Base-by-base conservation (phyloP, 208 protist species). In the Crithidia expoeki region DNA sequence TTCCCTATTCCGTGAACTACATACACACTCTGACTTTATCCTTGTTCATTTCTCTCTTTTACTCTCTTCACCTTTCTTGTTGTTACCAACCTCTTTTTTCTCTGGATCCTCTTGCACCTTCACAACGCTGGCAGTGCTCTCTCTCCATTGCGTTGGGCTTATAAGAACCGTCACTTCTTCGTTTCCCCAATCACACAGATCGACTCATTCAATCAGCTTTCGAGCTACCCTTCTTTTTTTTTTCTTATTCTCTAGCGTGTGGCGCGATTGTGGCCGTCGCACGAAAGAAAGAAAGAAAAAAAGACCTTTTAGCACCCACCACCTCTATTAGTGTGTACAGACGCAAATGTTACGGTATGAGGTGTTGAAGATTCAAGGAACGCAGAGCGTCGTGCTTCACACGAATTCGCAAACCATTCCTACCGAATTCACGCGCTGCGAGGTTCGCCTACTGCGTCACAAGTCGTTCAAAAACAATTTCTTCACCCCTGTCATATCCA, bases 401-500 rank as follows among this genome's bases (percentile, higher is more conserved):
- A 47, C 71, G 7, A 52, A 27, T 17, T 11, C 56, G 10, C 38
- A 51, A 34, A 27, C 46, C 19, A 34, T 67, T 23, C 32, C 33
- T 9, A 42, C 49, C 2, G 38, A 50, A 0, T 76, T 76, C 50
- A 51, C n/a, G 44, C 75, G 21, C 49, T 84, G 92, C 17, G 38
- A 74, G 1, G 63, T 96, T 11, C 79, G 82, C 16, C 65, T 96
- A 12, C 59, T 93, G 32, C 87, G 92, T 23, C 59, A 74, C 47
- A 68, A 74, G 44, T 72, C 44, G n/a, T 91, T 85, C 49, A 96
- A 94, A 65, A 77, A 80, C 25, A 76, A 86, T 38, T 85, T 90
- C 44, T 87, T 96, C 34, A 83, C 84, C 6, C 92, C 92, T 4
- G 88, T 93, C 46, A 67, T 94, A 16, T 87, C 92, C 14, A 93